These are phyloP conservation scores for Alternaria alternata DNA, from an alignment of 2,329 filamentous ascomycete genomes.

Conservation along the genomic window DNA sequence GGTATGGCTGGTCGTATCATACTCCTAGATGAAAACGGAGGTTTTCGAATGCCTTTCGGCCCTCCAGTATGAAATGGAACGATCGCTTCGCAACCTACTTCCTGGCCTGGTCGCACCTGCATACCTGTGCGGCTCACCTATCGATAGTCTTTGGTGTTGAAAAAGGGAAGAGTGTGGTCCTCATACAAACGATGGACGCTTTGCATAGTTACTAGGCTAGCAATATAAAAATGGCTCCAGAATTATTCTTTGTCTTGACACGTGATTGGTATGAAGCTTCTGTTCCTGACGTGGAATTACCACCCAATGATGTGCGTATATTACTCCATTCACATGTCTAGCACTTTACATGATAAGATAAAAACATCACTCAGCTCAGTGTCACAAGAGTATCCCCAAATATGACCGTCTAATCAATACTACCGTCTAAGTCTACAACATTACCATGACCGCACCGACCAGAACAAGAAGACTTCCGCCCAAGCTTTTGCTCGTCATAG, in stretches of 20 bases:
- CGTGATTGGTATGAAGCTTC: background rate
- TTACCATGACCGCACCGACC: background rate
- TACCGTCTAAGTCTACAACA: background rate
- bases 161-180: accelerated
- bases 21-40: background rate
- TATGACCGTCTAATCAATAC: background rate
- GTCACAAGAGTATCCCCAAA: accelerated
- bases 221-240: too few relatives aligned
- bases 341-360: background rate
- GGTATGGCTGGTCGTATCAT: background rate
- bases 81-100: background rate
- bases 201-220: background rate
- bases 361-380: background rate
- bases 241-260: background rate
- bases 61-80: background rate
- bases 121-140: background rate
- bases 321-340: background rate
- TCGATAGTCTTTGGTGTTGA: background rate
- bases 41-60: background rate
- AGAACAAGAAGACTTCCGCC: background rate
- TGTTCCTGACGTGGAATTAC: background rate
- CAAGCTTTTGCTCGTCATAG: background rate
- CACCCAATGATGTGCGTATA: background rate
- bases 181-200: too few relatives aligned
- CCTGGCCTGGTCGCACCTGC: background rate